Base-by-base conservation (phyloP, 805 yeast species). In the Scheffersomyces stipitis region DNA sequence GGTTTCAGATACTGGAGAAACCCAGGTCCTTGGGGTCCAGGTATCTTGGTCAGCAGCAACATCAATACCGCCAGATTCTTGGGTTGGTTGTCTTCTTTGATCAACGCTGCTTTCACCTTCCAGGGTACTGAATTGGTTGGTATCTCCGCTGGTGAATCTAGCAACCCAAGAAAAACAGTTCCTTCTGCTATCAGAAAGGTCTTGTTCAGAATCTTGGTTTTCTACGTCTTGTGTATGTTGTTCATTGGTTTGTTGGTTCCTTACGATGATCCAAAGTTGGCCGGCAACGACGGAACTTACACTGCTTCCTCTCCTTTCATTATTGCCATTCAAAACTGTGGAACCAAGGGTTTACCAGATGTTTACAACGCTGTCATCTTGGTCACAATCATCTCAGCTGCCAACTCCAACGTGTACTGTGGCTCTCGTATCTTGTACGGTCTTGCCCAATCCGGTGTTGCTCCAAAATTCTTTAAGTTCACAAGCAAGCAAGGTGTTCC, bases 1-100 rank as follows among this genome's bases (percentile, higher is more conserved):
- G 90, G 90, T 10, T 83, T 83, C 71, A 73, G 87, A 57, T 83
- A 83, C 60, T 83, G 90, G 91, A 76, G 86, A 63, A 58, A 83
- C 52, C 88, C 89, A 10, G 88, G 88, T 45, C 75, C 87, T 8
- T 80, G 84, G 80, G 85, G 86, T 31, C 78, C 76, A 32, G 87
- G 86, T 34, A 86, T 84, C 36, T 71, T 74, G 26, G 59, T 75
- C 24, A 77, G 78, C 10, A 43, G 54, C 12, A 66, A 76, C 52
- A 50, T 49, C 6, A 65, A 69, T 42, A 78, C 82, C 31, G 85
- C 71, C 34, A 69, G 81, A 54, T 81, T 83, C 52, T 62, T 81
- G 34, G 87, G 87, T 34, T 81, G 84, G 83, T 73, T 82, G 36
- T 69, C 80, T 7, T 81, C 88, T 4, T 68, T 83, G 50, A 73